phyloP scores from a whole-genome alignment of 306 rosid species.

The Pterocarpus macrocarpus region DNA sequence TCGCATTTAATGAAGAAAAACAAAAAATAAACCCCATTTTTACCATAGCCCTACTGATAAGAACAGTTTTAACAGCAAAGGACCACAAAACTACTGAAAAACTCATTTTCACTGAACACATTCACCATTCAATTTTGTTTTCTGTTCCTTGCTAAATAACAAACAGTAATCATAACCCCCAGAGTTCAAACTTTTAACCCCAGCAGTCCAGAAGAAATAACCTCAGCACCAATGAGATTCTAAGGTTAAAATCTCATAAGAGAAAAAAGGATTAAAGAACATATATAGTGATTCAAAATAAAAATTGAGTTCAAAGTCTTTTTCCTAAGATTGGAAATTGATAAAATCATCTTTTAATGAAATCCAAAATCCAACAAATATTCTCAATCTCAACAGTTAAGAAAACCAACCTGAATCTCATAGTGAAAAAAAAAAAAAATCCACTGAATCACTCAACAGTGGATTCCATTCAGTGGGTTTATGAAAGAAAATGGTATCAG shows the following conservation, averaged over 20 bases:
- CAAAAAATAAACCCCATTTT: conserved; percentile 52
- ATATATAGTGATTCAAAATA: not conserved
- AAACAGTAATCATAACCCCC: conserved; percentile 43
- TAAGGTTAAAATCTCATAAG: conserved; percentile 20
- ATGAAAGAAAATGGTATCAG: conserved; percentile 13
- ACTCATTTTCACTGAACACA: conserved; percentile 45
- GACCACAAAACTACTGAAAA: conserved; percentile 55
- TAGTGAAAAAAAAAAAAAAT: conserved; percentile 39
- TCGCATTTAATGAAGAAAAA: conserved; percentile 33
- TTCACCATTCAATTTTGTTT: conserved; percentile 26
- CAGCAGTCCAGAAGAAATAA: conserved; percentile 10
- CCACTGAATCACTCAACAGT: conserved; percentile 39
- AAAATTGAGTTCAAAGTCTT: conserved; percentile 16
- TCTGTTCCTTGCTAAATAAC: not conserved
- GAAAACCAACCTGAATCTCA: conserved; percentile 42
- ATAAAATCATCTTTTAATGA: conserved; percentile 20
- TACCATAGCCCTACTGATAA: conserved; percentile 55
- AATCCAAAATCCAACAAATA: conserved; percentile 9
- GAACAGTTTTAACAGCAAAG: conserved; percentile 64
- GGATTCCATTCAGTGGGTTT: conserved; percentile 18
- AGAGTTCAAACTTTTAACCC: conserved; percentile 19
- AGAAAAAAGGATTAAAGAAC: not conserved
- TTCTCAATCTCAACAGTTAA: conserved; percentile 27
- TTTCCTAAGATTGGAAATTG: not conserved
- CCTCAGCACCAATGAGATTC: conserved; percentile 22